These are phyloP conservation scores for Aspergillus terreus DNA, from an alignment of 2,329 filamentous ascomycete species.

Conservation along the genomic window DNA sequence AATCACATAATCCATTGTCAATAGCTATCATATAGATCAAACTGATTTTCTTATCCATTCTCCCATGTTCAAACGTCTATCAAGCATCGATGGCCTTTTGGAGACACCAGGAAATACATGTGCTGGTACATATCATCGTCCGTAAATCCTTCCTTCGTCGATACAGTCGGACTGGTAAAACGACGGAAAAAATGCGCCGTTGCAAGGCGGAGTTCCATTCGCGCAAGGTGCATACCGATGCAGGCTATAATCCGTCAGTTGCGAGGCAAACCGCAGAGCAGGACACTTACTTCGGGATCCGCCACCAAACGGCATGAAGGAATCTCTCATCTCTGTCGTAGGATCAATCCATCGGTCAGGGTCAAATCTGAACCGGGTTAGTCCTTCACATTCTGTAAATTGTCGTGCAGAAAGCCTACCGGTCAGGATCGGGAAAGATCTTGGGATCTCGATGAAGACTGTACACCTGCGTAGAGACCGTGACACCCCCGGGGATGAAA, in stretches of 20 bases:
- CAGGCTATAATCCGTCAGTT: constrained; percentile 44
- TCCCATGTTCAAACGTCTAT: no score
- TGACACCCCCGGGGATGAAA: constrained; percentile 49
- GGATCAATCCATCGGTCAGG: constrained; percentile 22
- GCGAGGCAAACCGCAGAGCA: not conserved
- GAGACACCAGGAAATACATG: no score
- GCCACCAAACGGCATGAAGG: constrained; percentile 67
- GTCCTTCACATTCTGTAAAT: no score
- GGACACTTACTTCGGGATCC: constrained; percentile 52
- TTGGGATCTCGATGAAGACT: constrained; percentile 53
- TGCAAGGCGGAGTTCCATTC: constrained; percentile 53
- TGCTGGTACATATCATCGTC: no score
- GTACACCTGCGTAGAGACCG: constrained; percentile 52
- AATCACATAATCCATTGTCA: no score
- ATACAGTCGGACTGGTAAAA: no score
- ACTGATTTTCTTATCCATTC: no score
- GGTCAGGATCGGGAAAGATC: constrained; percentile 49
- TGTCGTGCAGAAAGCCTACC: constrained; percentile 26
- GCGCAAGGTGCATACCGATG: constrained; percentile 64
- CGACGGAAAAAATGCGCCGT: constrained; percentile 50
- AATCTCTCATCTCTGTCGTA: constrained; percentile 45
- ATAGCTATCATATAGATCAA: no score
- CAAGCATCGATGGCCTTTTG: no score
- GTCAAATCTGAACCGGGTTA: constrained; percentile 11
- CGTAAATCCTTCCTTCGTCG: no score